A percentile compares a stretch with the other conserved stretches of the same genome.
phyloP scores from a whole-genome alignment of 1,284 basidiomycete genomes.

The Ustanciosporium gigantosporum region DNA sequence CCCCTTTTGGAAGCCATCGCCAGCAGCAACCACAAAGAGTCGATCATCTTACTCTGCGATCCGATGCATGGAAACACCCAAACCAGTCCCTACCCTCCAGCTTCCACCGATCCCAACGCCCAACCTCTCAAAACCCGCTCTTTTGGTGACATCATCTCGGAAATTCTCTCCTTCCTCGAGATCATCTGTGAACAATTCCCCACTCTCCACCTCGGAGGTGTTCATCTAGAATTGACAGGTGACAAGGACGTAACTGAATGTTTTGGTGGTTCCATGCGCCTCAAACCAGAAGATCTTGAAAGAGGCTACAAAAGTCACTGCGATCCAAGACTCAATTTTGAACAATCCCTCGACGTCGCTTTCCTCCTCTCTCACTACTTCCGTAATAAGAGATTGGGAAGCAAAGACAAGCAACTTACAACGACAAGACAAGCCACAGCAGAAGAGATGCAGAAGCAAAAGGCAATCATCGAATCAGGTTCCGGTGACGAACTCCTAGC shows the following conservation, averaged over 20 bases:
- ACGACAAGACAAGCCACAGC: constrained; percentile 1
- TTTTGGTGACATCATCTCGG: constrained; percentile 86
- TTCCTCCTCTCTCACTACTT: constrained; percentile 56
- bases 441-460: constrained; percentile 32
- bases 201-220: constrained; percentile 81
- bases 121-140: constrained; percentile 70
- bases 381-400: constrained; percentile 39
- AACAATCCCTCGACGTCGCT: constrained; percentile 64
- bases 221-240: constrained; percentile 94
- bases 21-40: constrained; percentile 70
- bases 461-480: constrained; percentile 32
- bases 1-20: constrained; percentile 83
- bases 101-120: constrained; percentile 40
- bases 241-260: constrained; percentile 82
- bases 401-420: neutral
- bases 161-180: constrained; percentile 78
- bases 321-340: constrained; percentile 65
- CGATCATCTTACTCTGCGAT: constrained; percentile 91
- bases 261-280: constrained; percentile 67
- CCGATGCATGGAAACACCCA: constrained; percentile 87
- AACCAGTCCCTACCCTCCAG: constrained; percentile 45
- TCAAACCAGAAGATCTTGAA: constrained; percentile 65
- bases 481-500: constrained; percentile 37
- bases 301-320: constrained; percentile 63
- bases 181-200: constrained; percentile 64